These are phyloP conservation scores for Xylariaceae sp. DNA, from an alignment of 2,329 filamentous ascomycete genomes.

Conservation along the genomic window DNA sequence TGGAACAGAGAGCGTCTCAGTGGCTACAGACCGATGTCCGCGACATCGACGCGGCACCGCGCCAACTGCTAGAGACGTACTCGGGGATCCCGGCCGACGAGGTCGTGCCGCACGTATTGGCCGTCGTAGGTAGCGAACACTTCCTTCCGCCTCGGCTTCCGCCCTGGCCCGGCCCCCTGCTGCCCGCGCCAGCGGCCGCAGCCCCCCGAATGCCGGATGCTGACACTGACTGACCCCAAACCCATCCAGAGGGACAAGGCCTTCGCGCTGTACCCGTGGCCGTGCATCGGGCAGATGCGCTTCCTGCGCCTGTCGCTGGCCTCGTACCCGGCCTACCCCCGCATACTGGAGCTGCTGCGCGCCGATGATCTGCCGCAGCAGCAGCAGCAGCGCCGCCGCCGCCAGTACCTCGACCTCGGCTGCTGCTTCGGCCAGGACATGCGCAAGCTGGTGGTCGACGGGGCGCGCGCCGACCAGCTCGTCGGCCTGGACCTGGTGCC, in stretches of 20 bases:
- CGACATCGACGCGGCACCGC: no score
- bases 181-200: no score
- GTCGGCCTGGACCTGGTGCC: conserved; percentile 17
- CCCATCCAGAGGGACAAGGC: conserved; percentile 10
- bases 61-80: no score
- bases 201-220: no score
- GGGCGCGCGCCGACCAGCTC: conserved; percentile 13
- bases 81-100: no score
- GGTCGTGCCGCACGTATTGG: no score
- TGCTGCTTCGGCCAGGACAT: conserved; percentile 24
- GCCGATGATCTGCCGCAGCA: neutral
- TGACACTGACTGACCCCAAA: neutral
- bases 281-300: conserved; percentile 14
- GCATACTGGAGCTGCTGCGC: conserved; percentile 10
- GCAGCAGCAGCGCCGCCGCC: conserved; percentile 2
- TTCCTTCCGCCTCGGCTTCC: no score
- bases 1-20: no score
- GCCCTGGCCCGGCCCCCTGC: no score
- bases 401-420: conserved; percentile 23
- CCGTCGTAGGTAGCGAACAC: no score
- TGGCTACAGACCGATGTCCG: no score
- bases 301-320: conserved; percentile 12
- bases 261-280: conserved; percentile 12
- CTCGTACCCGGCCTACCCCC: conserved; percentile 7
- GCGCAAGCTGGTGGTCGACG: conserved; percentile 18